Evolutionary conservation across 352 stramenopile genomes (phyloP).

Genomic region (Phytophthora sansomeana): DNA sequence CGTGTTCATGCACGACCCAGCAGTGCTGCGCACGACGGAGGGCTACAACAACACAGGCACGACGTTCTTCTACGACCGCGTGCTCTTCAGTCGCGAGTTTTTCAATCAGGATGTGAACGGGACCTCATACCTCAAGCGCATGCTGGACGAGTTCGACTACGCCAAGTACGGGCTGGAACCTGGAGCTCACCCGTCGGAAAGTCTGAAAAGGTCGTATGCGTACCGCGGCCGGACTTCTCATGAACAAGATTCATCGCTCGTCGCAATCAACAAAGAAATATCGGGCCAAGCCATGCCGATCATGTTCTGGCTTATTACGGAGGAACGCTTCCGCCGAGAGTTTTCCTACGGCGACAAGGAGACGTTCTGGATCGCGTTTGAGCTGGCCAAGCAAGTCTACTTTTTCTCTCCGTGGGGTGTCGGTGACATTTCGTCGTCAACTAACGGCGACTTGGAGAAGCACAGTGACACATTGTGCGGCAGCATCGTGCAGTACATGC

Average conservation of each 20-base stretch:
- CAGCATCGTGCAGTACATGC: conserved; percentile 70
- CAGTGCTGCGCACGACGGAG: conserved; percentile 30
- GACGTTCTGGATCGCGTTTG: conserved; percentile 73
- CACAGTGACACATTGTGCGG: conserved; percentile 69
- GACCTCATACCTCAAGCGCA: conserved; percentile 45
- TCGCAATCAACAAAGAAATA: conserved; percentile 64
- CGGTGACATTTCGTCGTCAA: conserved; percentile 49
- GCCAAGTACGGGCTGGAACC: conserved; percentile 40
- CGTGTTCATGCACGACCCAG: conserved; percentile 50
- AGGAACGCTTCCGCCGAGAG: conserved; percentile 54
- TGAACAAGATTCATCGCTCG: conserved; percentile 75
- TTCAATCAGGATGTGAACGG: conserved; percentile 48
- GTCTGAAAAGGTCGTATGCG: conserved; percentile 48
- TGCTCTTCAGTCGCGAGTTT: conserved; percentile 54
- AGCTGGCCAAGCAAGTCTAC: conserved; percentile 55
- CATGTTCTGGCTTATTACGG: conserved; percentile 67
- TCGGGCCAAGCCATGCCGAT: conserved; percentile 52
- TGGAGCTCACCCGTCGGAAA: conserved; percentile 20
- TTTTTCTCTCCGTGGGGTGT: conserved; percentile 71
- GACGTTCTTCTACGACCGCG: conserved; percentile 72
- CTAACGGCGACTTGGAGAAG: conserved; percentile 53
- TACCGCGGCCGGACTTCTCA: conserved; percentile 52
- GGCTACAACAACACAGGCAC: conserved; percentile 58
- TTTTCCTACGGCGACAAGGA: conserved; percentile 81
- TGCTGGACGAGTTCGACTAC: conserved; percentile 64